phyloP scores from a whole-genome alignment of 495 filamentous ascomycete genomes.

The Talaromyces thailandensis region DNA sequence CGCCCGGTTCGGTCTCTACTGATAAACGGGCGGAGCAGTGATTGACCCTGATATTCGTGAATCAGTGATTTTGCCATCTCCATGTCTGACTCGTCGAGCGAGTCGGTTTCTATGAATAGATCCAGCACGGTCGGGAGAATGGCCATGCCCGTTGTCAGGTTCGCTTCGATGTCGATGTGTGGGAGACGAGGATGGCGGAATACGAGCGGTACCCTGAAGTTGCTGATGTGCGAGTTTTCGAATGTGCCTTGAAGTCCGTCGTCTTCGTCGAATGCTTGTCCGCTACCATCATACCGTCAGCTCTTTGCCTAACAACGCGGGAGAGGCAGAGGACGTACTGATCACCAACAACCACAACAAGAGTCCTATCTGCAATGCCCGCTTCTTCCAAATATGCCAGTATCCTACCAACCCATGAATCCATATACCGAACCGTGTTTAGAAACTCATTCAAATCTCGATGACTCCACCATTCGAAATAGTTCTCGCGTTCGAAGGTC shows the following conservation, averaged over 20 bases:
- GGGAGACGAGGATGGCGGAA: slow-evolving; percentile 37
- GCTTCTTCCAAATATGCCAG: slow-evolving; percentile 20
- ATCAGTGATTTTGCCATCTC: slow-evolving; percentile 27
- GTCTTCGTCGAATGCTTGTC: slow-evolving; percentile 32
- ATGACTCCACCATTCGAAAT: slow-evolving; percentile 24
- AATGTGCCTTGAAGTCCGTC: slow-evolving; percentile 30
- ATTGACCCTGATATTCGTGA: slow-evolving; percentile 28
- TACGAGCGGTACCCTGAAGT: slow-evolving; percentile 34
- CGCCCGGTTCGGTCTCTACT: slow-evolving; percentile 10
- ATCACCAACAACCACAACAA: slow-evolving; percentile 28
- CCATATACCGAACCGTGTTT: slow-evolving; percentile 32
- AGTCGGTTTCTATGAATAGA: slow-evolving; percentile 31
- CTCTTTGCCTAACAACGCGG: not conserved
- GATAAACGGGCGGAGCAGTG: slow-evolving; percentile 21
- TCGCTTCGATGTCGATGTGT: slow-evolving; percentile 27
- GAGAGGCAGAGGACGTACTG: slow-evolving; percentile 17
- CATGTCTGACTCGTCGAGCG: slow-evolving; percentile 22
- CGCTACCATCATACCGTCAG: slow-evolving; percentile 13
- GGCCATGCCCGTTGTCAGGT: slow-evolving; percentile 29
- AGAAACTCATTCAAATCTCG: slow-evolving; percentile 30
- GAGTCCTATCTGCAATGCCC: slow-evolving; percentile 16
- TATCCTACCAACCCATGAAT: slow-evolving; percentile 18
- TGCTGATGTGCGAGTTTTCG: slow-evolving; percentile 36
- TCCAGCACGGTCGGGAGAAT: slow-evolving; percentile 38
- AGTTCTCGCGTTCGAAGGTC: slow-evolving; percentile 21